Conservation (phyloP, 106 monocot species). For the Triglochin maritima region DNA sequence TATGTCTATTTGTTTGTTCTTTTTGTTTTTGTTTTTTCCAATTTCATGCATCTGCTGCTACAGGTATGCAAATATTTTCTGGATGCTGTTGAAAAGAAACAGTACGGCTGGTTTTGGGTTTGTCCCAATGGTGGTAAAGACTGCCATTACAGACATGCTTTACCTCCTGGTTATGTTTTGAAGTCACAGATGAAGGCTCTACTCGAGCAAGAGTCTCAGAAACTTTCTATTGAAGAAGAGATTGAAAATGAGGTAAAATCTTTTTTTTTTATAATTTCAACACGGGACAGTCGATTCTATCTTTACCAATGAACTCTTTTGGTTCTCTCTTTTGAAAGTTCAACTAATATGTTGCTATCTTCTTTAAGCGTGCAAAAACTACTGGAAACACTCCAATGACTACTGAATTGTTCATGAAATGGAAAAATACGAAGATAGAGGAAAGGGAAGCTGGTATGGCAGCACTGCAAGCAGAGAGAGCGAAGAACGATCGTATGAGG, state of each 20-base stretch:
- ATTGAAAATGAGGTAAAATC: conserved; percentile 88
- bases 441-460: conserved; percentile 76
- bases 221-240: conserved; percentile 83
- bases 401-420: conserved; percentile 70
- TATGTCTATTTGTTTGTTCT: neutral
- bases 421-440: conserved; percentile 80
- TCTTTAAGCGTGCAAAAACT: conserved; percentile 58
- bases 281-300: too few relatives aligned
- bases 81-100: conserved; percentile 96
- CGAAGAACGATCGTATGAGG: conserved; percentile 99
- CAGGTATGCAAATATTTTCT: conserved; percentile 93
- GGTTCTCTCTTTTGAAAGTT: too few relatives aligned
- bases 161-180: conserved; percentile 88
- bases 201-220: conserved; percentile 80
- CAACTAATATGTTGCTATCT: neutral
- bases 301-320: too few relatives aligned
- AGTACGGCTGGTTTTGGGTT: conserved; percentile 98
- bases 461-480: conserved; percentile 73
- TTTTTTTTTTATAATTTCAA: neutral
- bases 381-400: conserved; percentile 64
- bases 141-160: conserved; percentile 94
- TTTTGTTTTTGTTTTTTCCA: neutral
- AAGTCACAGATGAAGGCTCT: conserved; percentile 99
- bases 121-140: conserved; percentile 97
- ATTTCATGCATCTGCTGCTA: neutral